A percentile compares a stretch with the other conserved stretches of the same genome.
phyloP scores from a whole-genome alignment of 208 protist species.

The Trypanosoma melophagium region DNA sequence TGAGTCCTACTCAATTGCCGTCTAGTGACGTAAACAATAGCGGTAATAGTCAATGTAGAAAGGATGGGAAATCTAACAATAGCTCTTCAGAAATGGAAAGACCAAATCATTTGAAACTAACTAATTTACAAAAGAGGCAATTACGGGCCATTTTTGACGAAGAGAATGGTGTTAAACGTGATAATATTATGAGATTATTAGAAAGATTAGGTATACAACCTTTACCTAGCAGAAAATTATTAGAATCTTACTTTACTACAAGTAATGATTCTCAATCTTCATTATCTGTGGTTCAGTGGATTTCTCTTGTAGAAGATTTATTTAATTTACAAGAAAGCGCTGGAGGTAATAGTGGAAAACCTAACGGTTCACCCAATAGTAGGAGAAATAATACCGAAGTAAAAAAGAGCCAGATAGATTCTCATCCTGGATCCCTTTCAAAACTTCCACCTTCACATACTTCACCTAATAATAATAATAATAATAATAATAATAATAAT shows the following conservation, averaged over 20 bases:
- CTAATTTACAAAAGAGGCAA: not conserved
- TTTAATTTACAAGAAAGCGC: not conserved
- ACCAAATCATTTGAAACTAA: not conserved
- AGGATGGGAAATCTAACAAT: not conserved
- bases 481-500: not conserved
- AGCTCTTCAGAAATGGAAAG: not conserved
- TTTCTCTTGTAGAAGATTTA: slow-evolving; percentile 17
- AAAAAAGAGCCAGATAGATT: not conserved
- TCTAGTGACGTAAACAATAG: not conserved
- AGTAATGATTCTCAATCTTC: not conserved
- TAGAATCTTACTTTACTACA: slow-evolving; percentile 14
- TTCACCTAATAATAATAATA: not conserved
- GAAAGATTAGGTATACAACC: slow-evolving; percentile 11
- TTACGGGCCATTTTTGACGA: not conserved
- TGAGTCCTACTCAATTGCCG: not conserved
- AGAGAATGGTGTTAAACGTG: slow-evolving; percentile 12
- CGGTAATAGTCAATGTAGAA: not conserved
- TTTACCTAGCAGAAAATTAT: not conserved
- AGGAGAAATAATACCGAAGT: not conserved
- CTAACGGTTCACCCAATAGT: not conserved
- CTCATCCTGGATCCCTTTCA: not conserved
- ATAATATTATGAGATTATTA: slow-evolving; percentile 20
- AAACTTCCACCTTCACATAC: not conserved
- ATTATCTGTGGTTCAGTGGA: slow-evolving; percentile 7
- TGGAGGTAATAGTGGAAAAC: not conserved